Evolutionary conservation across 208 protist species (phyloP), one percentile per base, ranked within the genome.

Genomic region (Crithidia sp.): DNA sequence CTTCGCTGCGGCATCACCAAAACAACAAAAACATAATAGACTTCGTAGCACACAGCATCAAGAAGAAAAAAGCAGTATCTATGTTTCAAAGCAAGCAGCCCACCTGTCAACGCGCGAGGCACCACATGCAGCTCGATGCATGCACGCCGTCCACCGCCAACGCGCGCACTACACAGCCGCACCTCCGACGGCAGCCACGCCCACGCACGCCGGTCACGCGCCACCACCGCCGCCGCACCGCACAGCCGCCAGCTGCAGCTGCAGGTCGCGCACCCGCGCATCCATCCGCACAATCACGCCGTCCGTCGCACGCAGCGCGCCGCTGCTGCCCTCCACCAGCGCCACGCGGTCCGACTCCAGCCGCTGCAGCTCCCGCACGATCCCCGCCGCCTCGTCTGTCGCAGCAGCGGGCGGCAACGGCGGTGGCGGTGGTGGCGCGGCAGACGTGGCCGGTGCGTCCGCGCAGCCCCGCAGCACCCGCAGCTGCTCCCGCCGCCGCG

Each of bases 401-500:
- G 62, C 37, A 54, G 64, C 53, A 37, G 66, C 45, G n/a, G 62
- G 39, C 49, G 36, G n/a, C n/a, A n/a, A 14, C 7, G 39, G 36
- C 44, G 67, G 39, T 37, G 55, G 10, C 19, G 50, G 41, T 9
- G 36, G 50, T 74, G 63, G 2, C 28, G 28, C 28, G 28, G 28
- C 28, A 28, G 28, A 28, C 28, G 28, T 28, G 28, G 28, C 28
- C 28, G 28, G 28, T 28, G 28, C 28, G 28, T 28, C 28, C 28
- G 28, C 28, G 28, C 28, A 28, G 28, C 28, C 28, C 28, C 28
- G 28, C 28, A 28, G 28, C 28, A 28, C 28, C 28, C 28, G 28
- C 28, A 90, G 74, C 74, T 92, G 87, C 63, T 91, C 90, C 13
- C 85, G 84, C n/a, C 90, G 84, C 17, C 83, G 81, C 16, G 82